Conservation (phyloP, 352 stramenopile genomes). For the Elongisporangium anandrum region DNA sequence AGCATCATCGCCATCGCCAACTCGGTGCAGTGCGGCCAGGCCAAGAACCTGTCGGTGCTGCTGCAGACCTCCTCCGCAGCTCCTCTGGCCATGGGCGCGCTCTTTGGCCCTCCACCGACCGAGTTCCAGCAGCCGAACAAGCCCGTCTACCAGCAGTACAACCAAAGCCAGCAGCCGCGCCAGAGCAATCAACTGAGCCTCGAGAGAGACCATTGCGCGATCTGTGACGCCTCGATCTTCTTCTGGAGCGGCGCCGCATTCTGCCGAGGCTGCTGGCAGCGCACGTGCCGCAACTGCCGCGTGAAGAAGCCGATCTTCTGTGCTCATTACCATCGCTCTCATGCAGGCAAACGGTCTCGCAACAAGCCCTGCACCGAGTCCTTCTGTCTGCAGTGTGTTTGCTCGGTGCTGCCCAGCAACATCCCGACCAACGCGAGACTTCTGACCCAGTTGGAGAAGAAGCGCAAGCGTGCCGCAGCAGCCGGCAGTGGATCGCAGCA, state of each 20-base stretch:
- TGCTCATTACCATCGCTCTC: constrained; percentile 43
- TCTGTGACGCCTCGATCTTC: constrained; percentile 53
- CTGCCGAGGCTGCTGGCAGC: constrained; percentile 64
- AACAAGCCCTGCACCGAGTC: constrained; percentile 58
- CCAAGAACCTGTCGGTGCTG: constrained; percentile 68
- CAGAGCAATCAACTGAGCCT: not conserved
- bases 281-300: constrained; percentile 57
- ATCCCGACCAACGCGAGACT: constrained; percentile 66
- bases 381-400: constrained; percentile 72
- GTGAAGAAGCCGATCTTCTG: constrained; percentile 76
- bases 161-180: constrained; percentile 1
- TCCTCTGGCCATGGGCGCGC: not conserved
- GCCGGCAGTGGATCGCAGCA: constrained; percentile 4
- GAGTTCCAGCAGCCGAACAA: not conserved
- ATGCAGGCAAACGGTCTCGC: constrained; percentile 9
- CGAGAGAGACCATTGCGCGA: constrained; percentile 30
- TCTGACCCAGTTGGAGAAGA: constrained; percentile 60
- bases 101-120: not conserved
- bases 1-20: constrained; percentile 57
- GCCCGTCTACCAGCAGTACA: not conserved
- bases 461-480: constrained; percentile 38
- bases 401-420: constrained; percentile 53
- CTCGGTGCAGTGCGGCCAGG: constrained; percentile 56
- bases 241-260: constrained; percentile 59
- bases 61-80: constrained; percentile 23